phyloP scores from a whole-genome alignment of 1,139 yeast species.

The Yamadazyma sp. region DNA sequence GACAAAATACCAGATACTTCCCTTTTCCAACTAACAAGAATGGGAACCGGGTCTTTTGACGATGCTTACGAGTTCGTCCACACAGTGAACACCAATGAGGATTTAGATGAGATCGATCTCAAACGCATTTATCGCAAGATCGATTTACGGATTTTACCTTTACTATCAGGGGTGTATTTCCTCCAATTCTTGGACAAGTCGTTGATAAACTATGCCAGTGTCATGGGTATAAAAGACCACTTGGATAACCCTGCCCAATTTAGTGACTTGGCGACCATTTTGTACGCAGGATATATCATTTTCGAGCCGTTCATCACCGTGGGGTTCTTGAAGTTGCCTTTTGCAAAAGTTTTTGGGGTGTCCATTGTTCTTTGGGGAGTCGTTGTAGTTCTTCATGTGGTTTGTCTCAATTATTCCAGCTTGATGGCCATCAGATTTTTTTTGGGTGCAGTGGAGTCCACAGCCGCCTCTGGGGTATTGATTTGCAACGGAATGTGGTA shows the following conservation, averaged over 20 bases:
- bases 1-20: background rate
- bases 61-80: conserved; percentile 19
- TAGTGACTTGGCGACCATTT: conserved; percentile 42
- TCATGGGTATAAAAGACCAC: conserved; percentile 47
- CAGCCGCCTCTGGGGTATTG: conserved; percentile 46
- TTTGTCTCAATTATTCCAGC: conserved; percentile 37
- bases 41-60: conserved; percentile 14
- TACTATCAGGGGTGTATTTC: conserved; percentile 40
- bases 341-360: conserved; percentile 37
- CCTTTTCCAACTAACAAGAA: too few relatives aligned
- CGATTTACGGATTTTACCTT: conserved; percentile 31
- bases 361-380: conserved; percentile 45
- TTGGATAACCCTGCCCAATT: conserved; percentile 35
- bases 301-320: conserved; percentile 46
- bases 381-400: conserved; percentile 33
- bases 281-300: conserved; percentile 46
- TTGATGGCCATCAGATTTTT: conserved; percentile 43
- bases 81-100: conserved; percentile 5
- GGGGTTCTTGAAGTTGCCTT: conserved; percentile 38
- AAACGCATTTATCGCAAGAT: conserved; percentile 22
- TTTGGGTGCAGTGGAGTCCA: conserved; percentile 42
- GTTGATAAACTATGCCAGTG: conserved; percentile 47
- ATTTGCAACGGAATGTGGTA: conserved; percentile 45
- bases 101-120: conserved; percentile 5
- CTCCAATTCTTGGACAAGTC: conserved; percentile 48